Base-by-base conservation (phyloP, 257 asterid genomes). In the Perilla frutescens region DNA sequence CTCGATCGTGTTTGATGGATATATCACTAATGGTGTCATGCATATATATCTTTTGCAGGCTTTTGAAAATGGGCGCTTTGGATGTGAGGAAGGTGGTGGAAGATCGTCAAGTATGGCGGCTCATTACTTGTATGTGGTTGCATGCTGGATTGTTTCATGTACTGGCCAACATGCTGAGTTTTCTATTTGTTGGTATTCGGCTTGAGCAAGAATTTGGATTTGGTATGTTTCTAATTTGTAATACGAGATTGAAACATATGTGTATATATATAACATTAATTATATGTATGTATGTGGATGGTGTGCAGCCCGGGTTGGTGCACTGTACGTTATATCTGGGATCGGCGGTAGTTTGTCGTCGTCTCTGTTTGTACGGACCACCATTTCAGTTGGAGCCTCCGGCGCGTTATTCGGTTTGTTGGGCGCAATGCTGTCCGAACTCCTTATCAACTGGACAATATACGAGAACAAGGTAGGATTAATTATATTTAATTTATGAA, bases 381-480 rank as follows among this genome's bases (percentile, higher is more conserved):
- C 79, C 11, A 89, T 91, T 39, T 93, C 98, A 0, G 98, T 93
- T 41, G 98, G 98, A 53, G 98, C 98, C 12, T 93, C 97, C 5
- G 98, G 97, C 62, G 96, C 98, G 2, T 83, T 93, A 47, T 93
- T 93, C 57, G 98, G 97, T 50, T 68, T 93, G 56, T 93, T 93
- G 29, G 98, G 98, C 11, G 96, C 88, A 2, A 89, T 93, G 98
- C 91, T 93, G 14, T 93, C 98, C 62, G 97, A 93, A 76, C 91
- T 89, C 57, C 66, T 93, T 20, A 71, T 83, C 76, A 93, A 93
- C 72, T 91, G 98, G 98, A 83, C 92, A 47, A 88, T 91, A 31
- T 91, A 93, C 58, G 96, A 89, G 71, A 93, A 89, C 72, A 91
- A 93, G 98, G 96, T 86, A 51, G 6, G n/a, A 20, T 20, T 20